A percentile compares a stretch with the other conserved stretches of the same genome.
Conservation (phyloP, 768 basidiomycete species). For the Albatrellus ellisii region DNA sequence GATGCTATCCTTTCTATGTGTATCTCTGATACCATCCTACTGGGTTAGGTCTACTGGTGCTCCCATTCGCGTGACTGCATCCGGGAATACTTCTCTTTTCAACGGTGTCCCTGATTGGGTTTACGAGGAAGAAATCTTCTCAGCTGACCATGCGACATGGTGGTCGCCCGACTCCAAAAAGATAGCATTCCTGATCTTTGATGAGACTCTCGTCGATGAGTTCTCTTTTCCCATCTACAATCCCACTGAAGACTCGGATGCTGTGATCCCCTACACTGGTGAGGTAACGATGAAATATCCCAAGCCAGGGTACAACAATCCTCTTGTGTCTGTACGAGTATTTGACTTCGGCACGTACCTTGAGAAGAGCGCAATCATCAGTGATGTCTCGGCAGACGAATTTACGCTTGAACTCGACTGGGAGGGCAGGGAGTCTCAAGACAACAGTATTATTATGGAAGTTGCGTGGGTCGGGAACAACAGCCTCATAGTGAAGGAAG, state of each 20-base stretch:
- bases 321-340: conserved; percentile 68
- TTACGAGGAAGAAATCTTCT: conserved; percentile 87
- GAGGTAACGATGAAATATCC: conserved; percentile 63
- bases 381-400: conserved; percentile 22
- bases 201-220: conserved; percentile 81
- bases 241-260: conserved; percentile 54
- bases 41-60: conserved; percentile 23
- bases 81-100: conserved; percentile 77
- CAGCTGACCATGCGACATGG: conserved; percentile 67
- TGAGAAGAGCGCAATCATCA: background rate
- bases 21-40: conserved; percentile 3
- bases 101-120: conserved; percentile 98
- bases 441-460: conserved; percentile 66
- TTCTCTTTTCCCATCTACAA: conserved; percentile 90
- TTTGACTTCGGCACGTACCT: conserved; percentile 61
- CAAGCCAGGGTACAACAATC: conserved; percentile 85
- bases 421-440: conserved; percentile 38
- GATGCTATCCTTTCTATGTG: conserved; percentile 14
- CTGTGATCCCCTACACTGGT: conserved; percentile 67
- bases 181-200: conserved; percentile 76
- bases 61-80: conserved; percentile 65
- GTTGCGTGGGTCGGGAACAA: conserved; percentile 79
- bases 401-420: conserved; percentile 52
- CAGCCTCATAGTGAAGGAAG: conserved; percentile 71
- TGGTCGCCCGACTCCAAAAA: conserved; percentile 74